These are phyloP conservation scores for Colletotrichum orbiculare DNA, from an alignment of 2,329 filamentous ascomycete genomes.

Conservation along the genomic window DNA sequence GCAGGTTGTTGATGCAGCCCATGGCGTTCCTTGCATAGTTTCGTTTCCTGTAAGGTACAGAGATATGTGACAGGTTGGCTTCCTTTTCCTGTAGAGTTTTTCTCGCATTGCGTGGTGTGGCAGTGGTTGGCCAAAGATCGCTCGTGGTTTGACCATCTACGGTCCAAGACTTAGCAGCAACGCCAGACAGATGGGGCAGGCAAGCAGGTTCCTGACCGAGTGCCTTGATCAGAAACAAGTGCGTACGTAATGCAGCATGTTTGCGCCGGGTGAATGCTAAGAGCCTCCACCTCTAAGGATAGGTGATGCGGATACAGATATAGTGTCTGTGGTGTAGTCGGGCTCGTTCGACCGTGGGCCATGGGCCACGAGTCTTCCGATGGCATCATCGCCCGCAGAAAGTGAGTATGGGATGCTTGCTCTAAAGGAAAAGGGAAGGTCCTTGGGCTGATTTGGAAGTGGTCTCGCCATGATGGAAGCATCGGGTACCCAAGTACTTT, in stretches of 20 bases:
- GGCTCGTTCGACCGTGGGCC: no score
- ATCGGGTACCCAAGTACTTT: not conserved
- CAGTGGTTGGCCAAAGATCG: no score
- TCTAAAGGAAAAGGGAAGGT: not conserved
- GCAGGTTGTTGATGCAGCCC: not conserved
- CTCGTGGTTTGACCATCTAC: no score
- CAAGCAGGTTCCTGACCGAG: constrained; percentile 10
- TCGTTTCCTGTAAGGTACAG: constrained; percentile 31
- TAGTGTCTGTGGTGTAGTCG: no score
- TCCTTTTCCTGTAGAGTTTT: constrained; percentile 7
- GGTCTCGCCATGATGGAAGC: not conserved
- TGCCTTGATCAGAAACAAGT: constrained; percentile 28
- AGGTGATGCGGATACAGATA: no score
- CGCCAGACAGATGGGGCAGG: no score
- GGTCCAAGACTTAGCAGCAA: no score
- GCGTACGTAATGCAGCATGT: constrained; percentile 20
- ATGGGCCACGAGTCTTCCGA: not conserved
- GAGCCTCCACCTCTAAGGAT: no score
- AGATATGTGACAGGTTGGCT: not conserved
- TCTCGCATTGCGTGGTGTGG: not conserved
- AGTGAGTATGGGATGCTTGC: not conserved
- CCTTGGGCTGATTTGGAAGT: not conserved
- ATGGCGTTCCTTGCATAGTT: constrained; percentile 27
- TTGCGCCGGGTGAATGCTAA: no score
- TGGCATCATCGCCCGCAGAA: constrained; percentile 27